Base-by-base conservation (phyloP, 2,329 filamentous ascomycete genomes). In the Xylaria digitata region DNA sequence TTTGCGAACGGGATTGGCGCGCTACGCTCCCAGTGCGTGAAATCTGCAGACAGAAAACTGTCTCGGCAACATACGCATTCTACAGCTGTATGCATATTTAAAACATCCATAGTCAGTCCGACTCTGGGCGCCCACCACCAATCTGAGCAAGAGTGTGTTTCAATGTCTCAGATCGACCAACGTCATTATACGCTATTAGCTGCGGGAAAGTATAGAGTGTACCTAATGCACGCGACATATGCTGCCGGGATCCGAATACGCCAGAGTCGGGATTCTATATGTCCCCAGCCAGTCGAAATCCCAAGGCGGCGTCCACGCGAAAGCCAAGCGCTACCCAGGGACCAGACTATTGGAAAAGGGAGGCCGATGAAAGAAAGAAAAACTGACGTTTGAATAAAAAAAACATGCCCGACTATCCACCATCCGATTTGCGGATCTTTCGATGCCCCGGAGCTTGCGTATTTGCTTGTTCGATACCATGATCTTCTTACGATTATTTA, bases 291-390 rank as follows among this genome's bases (percentile, higher is more conserved):
- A 62, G 56, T 65, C 43, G 57, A 67, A 48, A 67, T 65, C 42
- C 26, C 59, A 62, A 68, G 61, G 61, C 59, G 58, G 46, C 63
- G 72, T 66, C 69, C 66, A 58, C 54, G 64, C 66, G 58, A 63
- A 65, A 68, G 61, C 45, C 64, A 61, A 63, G 69, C 71, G 63
- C 64, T 59, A 72, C 68, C 50, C 68, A 65, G 50, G 66, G 65
- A 55, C 72, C 70, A 65, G 63, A 73, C 69, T 73, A 75, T 73
- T 73, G 71, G 71, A 71, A 71, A 71, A 46, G 53, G 26, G 69
- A 71, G 68, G 71, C 71, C 72, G 69, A 70, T 67, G 32, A 49
- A 8, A 34, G 32, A 8, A 34, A 13, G 5, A 15, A 5, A 37
- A 43, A 46, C 69, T n/a, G 61, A 73, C 66, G 64, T 72, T 65